phyloP scores from a whole-genome alignment of 169 alveolate species.

The Plasmodium vivax region DNA sequence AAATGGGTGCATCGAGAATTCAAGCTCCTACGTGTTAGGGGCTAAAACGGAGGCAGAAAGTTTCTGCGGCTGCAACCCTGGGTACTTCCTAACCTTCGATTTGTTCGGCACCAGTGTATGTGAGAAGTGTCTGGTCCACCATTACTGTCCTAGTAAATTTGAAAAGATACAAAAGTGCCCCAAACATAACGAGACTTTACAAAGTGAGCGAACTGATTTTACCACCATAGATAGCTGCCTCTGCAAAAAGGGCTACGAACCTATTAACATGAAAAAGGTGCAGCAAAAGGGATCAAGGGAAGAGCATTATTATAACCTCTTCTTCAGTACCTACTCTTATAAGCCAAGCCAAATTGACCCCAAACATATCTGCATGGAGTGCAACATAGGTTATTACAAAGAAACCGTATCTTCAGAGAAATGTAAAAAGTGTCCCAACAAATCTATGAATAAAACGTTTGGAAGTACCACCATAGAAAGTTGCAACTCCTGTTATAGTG shows the following conservation, averaged over 20 bases:
- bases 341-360: slow-evolving; percentile 18
- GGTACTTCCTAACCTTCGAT: slow-evolving; percentile 35
- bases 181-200: slow-evolving; percentile 13
- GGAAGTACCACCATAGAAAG: slow-evolving; percentile 15
- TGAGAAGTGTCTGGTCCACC: not conserved
- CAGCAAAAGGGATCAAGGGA: slow-evolving; percentile 10
- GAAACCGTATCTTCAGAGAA: slow-evolving; percentile 71
- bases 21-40: slow-evolving; percentile 61
- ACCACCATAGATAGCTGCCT: slow-evolving; percentile 44
- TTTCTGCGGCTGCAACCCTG: slow-evolving; percentile 77
- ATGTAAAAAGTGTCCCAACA: slow-evolving; percentile 82
- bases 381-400: slow-evolving; percentile 84
- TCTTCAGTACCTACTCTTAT: slow-evolving; percentile 5
- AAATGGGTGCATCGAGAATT: slow-evolving; percentile 71
- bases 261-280: slow-evolving; percentile 18
- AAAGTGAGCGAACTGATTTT: not conserved
- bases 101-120: not conserved
- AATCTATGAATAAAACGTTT: slow-evolving; percentile 18
- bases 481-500: slow-evolving; percentile 49
- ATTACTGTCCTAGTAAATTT: slow-evolving; percentile 34
- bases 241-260: slow-evolving; percentile 73
- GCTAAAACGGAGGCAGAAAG: slow-evolving; percentile 64
- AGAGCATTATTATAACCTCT: slow-evolving; percentile 45
- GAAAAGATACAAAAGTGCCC: slow-evolving; percentile 31
- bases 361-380: slow-evolving; percentile 77